Evolutionary conservation across 305 asterid species (phyloP), one percentile per base, ranked within the genome.

Genomic region (Fraxinus platypoda): DNA sequence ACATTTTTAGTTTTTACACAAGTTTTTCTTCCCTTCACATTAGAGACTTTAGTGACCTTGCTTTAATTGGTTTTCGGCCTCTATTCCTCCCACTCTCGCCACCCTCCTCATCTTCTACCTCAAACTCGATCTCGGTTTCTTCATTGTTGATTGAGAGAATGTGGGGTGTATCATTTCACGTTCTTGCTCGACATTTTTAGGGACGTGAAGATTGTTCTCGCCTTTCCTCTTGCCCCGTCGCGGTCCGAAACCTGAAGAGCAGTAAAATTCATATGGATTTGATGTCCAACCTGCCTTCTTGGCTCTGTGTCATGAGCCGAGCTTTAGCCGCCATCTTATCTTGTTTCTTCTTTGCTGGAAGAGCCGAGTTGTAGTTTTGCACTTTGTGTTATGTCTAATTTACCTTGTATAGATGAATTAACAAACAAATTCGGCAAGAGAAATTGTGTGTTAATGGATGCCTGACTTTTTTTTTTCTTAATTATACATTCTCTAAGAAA

Each of bases 1-100:
- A 33, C 37, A 4, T 33, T 33, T 33, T 33, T 33, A 33, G 37
- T 33, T 33, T 33, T 76, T 54, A 78, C 76, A 78, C 83, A 70
- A 23, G 2, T 7, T 6, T 23, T 0, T 23, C 31, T 12, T 43
- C 52, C 0, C 31, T 4, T 54, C 82, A 92, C 94, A 92, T 90
- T 3, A 92, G 78, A 8, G 95, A 91, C 70, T 91, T 90, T 0
- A 92, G 87, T 15, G 95, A 91, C 86, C 95, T 87, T 8, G 94
- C 97, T 78, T 93, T 94, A 43, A 94, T 84, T 71, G 90, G 93
- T 86, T 93, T 93, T 8, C 95, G 88, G 8, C 80, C 83, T 85
- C 93, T 88, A 54, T 92, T 93, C 87, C 75, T 92, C 84, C 80
- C 33, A 35, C 6, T 13, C 28, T 28, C 43, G 4, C 37, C 12